Base-by-base conservation (phyloP, 371 early-diverging fungal species). In the Mortierella sp. region DNA sequence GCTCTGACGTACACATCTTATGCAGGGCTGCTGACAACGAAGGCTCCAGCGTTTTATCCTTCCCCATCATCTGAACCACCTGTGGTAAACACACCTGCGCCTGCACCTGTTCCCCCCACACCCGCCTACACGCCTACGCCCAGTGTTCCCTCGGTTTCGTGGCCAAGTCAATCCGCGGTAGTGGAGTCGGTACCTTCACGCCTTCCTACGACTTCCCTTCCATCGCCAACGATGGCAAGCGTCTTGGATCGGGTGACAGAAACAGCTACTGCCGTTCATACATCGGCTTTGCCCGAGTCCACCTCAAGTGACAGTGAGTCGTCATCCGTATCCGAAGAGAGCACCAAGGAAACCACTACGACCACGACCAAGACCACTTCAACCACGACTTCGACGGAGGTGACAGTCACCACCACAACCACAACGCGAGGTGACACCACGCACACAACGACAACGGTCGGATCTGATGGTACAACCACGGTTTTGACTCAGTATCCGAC, bases 1-100 rank as follows among this genome's bases (percentile, higher is more conserved):
- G 62, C 58, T 0, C 58, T 69, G 27, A 76, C 78, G 12, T 76
- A 49, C 42, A 70, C 70, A 4, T 76, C 78, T 5, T 61, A 55
- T 31, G 70, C 78, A 26, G 78, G 78, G 3, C 24, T 70, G 16
- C 24, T 64, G 49, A 41, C 65, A 0, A 65, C 76, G 8, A 14
- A 59, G 51, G 58, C 66, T 16, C 70, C 78, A 31, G 55, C 61
- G 12, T 64, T 65, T 24, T 68, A 69, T 21, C 70, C 70, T 1
- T 18, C 58, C 0, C 52, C 57, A 41, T 55, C 34, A 24, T 31
- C 39, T 27, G 51, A 4, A 13, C 52, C n/a, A 23, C 51, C 59
- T 21, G 23, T 38, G 54, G 39, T 53, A 10, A 10, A 34, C 28
- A 50, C 51, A 27, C 19, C 18, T 16, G 28, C 13, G 1, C 62